Evolutionary conservation across 2,329 filamentous ascomycete species (phyloP), one percentile per base, ranked within the genome.

Genomic region (Microsporum canis): DNA sequence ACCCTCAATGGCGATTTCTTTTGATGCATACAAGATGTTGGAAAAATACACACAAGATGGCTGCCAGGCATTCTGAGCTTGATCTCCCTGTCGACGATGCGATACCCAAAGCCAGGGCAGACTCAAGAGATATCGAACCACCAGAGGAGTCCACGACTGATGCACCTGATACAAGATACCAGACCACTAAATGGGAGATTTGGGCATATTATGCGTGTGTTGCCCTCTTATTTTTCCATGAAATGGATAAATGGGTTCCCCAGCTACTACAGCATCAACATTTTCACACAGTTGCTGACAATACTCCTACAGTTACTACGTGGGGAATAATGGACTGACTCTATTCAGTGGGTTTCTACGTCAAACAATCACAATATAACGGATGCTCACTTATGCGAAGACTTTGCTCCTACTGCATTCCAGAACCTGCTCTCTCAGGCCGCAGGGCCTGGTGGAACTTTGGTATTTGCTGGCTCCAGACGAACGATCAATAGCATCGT

Each of bases 371-470:
- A 7, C 29, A 1, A 8, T 5, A 47, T 47, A 23, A 8, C 14
- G 12, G 34, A 33, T 6, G 17, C 17, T 47, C 34, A n/a, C n/a
- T 36, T 45, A 56, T 23, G 8, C 14, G 17, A 47, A 29, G 72
- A 84, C 68, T 86, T 85, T 68, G 84, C 79, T 2, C 83, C 83
- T 0, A 85, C 83, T 1, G 81, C 82, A 17, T 85, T 86, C 61
- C 84, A 87, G 66, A 86, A 86, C 66, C 72, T 87, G 6, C 74
- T 87, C 31, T 80, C 77, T 58, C 81, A 85, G 69, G 84, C 84
- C 0, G 83, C 82, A 3, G 78, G 81, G 5, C 76, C 82, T 57
- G 76, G 75, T 7, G 78, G 76, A 1, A 75, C 80, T 0, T 71
- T 87, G 27, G 66, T 67, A 1, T 87, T 87, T 63, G 79, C 80